A percentile compares a stretch with the other conserved stretches of the same genome.
Conservation (phyloP, 805 yeast species). For the Yarrowia sp. region DNA sequence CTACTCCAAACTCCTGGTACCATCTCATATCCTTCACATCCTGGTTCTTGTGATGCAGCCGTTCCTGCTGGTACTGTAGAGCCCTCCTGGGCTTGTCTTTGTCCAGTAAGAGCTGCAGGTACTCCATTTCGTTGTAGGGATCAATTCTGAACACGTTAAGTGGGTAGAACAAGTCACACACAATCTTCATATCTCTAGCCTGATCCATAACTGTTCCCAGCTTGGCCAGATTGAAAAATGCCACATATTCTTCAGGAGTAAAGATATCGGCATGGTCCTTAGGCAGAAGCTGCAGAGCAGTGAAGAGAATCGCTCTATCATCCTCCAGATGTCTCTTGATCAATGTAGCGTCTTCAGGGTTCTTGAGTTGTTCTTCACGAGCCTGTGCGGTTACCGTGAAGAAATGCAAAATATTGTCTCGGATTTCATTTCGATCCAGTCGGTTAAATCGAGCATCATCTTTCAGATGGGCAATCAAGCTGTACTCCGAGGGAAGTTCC, state of each 20-base stretch:
- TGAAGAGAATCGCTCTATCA: conserved; percentile 12
- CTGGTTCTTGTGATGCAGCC: conserved; percentile 3
- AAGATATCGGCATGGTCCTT: not conserved
- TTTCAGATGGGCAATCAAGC: conserved; percentile 5
- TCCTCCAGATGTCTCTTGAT: conserved; percentile 7
- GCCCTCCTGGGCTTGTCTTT: conserved; percentile 5
- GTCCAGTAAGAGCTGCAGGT: conserved; percentile 32
- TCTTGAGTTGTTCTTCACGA: not conserved
- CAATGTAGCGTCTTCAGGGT: not conserved
- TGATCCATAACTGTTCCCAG: conserved; percentile 13
- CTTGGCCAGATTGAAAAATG: conserved; percentile 30
- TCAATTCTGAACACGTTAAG: conserved; percentile 17
- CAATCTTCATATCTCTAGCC: conserved; percentile 22
- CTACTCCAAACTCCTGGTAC: conserved; percentile 36
- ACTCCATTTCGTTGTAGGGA: conserved; percentile 38
- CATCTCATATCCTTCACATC: conserved; percentile 19
- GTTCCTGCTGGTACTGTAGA: conserved; percentile 7
- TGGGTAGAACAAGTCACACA: conserved; percentile 22
- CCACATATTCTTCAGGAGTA: conserved; percentile 33
- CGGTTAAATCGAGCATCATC: conserved; percentile 18
- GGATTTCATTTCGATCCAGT: conserved; percentile 11
- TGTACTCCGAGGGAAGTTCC: conserved; percentile 24
- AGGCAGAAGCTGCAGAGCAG: conserved; percentile 21
- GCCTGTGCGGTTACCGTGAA: conserved; percentile 14
- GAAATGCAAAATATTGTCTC: conserved; percentile 20